Evolutionary conservation across 2,329 filamentous ascomycete species (phyloP).

Genomic region (Sclerotinia nivalis): DNA sequence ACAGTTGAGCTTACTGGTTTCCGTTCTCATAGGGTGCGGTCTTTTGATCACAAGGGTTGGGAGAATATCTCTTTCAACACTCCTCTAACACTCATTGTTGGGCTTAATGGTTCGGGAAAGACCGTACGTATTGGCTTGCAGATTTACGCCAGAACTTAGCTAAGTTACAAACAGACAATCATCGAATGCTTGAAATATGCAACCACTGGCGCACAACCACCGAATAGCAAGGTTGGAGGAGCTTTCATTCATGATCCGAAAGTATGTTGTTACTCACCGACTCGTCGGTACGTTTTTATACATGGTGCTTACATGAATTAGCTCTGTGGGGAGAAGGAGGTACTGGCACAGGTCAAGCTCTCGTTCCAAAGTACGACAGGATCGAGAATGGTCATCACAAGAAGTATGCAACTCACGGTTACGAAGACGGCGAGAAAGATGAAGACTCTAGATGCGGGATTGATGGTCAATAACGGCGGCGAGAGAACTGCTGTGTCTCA

Average conservation of each 20-base stretch:
- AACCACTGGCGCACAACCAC: conserved; percentile 88
- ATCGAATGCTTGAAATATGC: conserved; percentile 99
- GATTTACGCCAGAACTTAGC: not conserved
- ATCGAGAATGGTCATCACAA: conserved; percentile 76
- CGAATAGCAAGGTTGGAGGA: conserved; percentile 81
- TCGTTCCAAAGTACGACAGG: conserved; percentile 79
- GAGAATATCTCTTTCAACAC: conserved; percentile 87
- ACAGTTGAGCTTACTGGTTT: not conserved
- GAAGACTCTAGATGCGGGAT: conserved; percentile 81
- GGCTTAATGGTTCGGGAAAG: conserved; percentile 96
- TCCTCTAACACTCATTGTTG: conserved; percentile 93
- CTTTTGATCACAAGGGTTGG: conserved; percentile 73
- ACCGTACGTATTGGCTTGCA: conserved; percentile 53
- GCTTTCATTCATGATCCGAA: conserved; percentile 99
- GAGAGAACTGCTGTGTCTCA: conserved; percentile 79
- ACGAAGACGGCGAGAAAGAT: conserved; percentile 70
- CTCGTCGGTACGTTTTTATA: not conserved
- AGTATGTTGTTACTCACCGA: conserved; percentile 44
- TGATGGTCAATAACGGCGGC: conserved; percentile 75
- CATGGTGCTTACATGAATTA: conserved; percentile 41
- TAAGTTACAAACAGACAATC: conserved; percentile 63
- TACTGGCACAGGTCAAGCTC: conserved; percentile 88
- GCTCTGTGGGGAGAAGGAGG: conserved; percentile 82
- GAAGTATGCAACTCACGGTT: conserved; percentile 81
- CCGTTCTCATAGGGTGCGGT: conserved; percentile 63